Conservation (phyloP, 2,329 filamentous ascomycete species). For the Cladobotryum mycophilum region DNA sequence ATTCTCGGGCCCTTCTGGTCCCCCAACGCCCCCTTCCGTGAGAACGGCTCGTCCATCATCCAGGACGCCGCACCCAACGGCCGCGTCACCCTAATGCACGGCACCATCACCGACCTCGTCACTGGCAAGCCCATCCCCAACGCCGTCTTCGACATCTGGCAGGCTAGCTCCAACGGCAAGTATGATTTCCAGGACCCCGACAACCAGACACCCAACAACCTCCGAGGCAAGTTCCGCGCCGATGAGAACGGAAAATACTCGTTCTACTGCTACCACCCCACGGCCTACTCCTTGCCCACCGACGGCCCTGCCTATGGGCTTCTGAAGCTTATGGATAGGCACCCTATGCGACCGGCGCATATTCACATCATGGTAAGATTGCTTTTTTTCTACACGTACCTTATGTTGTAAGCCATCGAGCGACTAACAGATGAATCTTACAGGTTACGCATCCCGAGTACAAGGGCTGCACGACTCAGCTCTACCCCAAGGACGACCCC, state of each 20-base stretch:
- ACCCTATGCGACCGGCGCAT: constrained; percentile 44
- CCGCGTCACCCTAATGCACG: constrained; percentile 61
- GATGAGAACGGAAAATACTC: constrained; percentile 63
- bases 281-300: constrained; percentile 63
- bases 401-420: too few relatives aligned
- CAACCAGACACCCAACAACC: constrained; percentile 65
- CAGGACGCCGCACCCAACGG: constrained; percentile 54
- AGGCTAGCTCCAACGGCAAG: constrained; percentile 67
- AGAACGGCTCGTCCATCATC: constrained; percentile 60
- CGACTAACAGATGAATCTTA: neutral
- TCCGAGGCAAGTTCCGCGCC: constrained; percentile 68
- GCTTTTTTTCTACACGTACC: too few relatives aligned
- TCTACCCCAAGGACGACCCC: constrained; percentile 63
- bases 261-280: constrained; percentile 71
- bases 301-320: constrained; percentile 46
- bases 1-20: constrained; percentile 78
- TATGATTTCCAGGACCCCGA: constrained; percentile 72
- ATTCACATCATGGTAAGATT: constrained; percentile 43
- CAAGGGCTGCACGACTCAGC: constrained; percentile 67
- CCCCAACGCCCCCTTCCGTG: constrained; percentile 65
- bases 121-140: constrained; percentile 60
- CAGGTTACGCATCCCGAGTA: constrained; percentile 55
- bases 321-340: constrained; percentile 40
- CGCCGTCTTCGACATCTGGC: constrained; percentile 73
- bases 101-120: constrained; percentile 56